These are phyloP conservation scores for Fraxinus sp. DNA, from an alignment of 305 asterid genomes.

Conservation along the genomic window DNA sequence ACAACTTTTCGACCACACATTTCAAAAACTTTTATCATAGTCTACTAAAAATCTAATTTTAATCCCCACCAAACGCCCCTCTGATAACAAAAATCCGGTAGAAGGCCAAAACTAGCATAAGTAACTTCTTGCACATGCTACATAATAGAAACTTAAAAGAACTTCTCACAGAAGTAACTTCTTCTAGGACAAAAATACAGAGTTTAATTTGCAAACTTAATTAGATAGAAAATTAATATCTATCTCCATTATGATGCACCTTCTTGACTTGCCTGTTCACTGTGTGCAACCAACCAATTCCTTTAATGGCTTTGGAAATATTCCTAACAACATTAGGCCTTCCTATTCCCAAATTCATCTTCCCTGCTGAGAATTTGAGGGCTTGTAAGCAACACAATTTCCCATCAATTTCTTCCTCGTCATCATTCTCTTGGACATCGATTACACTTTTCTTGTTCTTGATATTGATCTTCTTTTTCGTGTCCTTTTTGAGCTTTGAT, in stretches of 20 bases:
- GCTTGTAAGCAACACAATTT: conserved; percentile 80
- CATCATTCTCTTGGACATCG: conserved; percentile 15
- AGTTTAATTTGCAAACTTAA: background rate
- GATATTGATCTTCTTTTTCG: conserved; percentile 16
- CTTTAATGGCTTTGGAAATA: conserved; percentile 76
- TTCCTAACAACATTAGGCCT: conserved; percentile 65
- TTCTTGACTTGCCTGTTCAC: conserved; percentile 56
- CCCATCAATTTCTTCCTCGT: conserved; percentile 35
- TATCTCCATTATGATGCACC: conserved; percentile 65
- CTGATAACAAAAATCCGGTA: background rate
- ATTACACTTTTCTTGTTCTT: conserved; percentile 20
- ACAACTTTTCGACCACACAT: too few species aligned
- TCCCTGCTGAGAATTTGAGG: conserved; percentile 68
- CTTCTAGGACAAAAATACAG: background rate
- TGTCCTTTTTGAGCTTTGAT: background rate
- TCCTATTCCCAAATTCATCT: conserved; percentile 75
- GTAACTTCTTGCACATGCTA: background rate
- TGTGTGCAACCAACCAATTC: conserved; percentile 79
- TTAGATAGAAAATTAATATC: conserved; percentile 25
- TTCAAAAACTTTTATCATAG: too few species aligned
- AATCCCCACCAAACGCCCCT: too few species aligned
- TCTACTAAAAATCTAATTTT: too few species aligned
- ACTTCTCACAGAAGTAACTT: background rate
- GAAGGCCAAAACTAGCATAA: background rate
- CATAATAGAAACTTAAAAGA: background rate